These are phyloP conservation scores for Stevia rebaudiana DNA, from an alignment of 140 eudicot genomes.

Conservation along the genomic window DNA sequence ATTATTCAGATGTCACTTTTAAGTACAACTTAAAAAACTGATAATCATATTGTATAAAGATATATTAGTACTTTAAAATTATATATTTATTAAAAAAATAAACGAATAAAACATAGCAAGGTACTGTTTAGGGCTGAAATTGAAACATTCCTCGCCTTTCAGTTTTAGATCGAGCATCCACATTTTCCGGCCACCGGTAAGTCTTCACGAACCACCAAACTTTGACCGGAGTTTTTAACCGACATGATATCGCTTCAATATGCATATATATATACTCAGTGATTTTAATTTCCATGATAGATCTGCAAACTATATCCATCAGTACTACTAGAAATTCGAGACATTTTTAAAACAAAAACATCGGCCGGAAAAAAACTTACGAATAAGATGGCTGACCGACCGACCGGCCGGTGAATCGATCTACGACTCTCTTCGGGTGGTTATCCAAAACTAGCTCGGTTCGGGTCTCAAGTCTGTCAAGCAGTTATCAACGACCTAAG, in stretches of 20 bases:
- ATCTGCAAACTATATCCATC: too few relatives aligned
- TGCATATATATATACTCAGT: not conserved
- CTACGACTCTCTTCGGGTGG: not conserved
- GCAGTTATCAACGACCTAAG: not conserved
- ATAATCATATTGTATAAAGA: not conserved
- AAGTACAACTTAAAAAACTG: not conserved
- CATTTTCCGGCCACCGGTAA: not conserved
- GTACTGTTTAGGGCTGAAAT: not conserved
- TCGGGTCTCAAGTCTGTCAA: not conserved
- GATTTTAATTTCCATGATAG: too few relatives aligned
- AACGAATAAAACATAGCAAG: not conserved
- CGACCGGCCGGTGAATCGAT: not conserved
- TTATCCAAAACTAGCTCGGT: not conserved
- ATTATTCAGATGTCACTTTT: not conserved
- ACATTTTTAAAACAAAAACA: too few relatives aligned
- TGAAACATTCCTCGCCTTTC: constrained; percentile 3
- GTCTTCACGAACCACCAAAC: not conserved
- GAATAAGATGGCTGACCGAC: not conserved
- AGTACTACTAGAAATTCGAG: too few relatives aligned
- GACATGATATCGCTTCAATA: not conserved
- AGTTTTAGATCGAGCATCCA: not conserved
- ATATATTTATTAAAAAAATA: not conserved
- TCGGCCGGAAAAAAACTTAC: too few relatives aligned
- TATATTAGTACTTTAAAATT: not conserved
- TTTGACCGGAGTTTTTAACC: not conserved